Base-by-base conservation (phyloP, 257 asterid species). In the Fraxinus anomala region DNA sequence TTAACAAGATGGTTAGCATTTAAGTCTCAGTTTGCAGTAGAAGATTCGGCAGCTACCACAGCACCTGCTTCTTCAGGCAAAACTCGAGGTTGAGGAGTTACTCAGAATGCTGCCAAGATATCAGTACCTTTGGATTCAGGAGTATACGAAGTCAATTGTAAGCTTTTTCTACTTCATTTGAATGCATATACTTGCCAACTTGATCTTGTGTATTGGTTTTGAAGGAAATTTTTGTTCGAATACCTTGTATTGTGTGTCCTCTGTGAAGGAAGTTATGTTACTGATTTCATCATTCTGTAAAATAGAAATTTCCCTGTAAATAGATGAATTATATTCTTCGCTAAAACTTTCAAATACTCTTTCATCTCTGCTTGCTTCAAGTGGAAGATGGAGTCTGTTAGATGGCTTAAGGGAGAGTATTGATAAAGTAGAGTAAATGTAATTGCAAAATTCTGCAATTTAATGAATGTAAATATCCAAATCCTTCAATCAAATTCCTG, bases 11-110 rank as follows among this genome's bases (percentile, higher is more conserved):
- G 36, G 12, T 63, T 12, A 63, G 34, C 69, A 24, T 63, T 9
- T 26, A 26, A 26, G 36, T 63, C 21, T 63, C 36, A 23, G 26
- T 56, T 56, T 16, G 63, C 21, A 51, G 63, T 6, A 51, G 67
- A 21, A 59, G 66, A 13, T 51, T 51, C 9, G 5, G 21, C 61
- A 51, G 59, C 21, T 49, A 17, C 23, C 9, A 3, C 61, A 51
- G 21, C 23, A 8, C 21, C 61, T 51, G 2, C 70, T 76, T 76
- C 40, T 66, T 42, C 21, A 39, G 42, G 76, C 8, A 54, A 54
- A 82, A 79, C 83, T 74, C 74, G 36, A 69, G 74, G 83, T 74
- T 79, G 80, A 78, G 77, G 78, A 79, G 75, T 69, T 75, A 82
- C 56, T 78, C 73, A 39, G 49, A 79, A 79, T 69, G 86, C 68